Evolutionary conservation across 2,329 filamentous ascomycete species (phyloP).

Genomic region (Epicoccum nigrum): DNA sequence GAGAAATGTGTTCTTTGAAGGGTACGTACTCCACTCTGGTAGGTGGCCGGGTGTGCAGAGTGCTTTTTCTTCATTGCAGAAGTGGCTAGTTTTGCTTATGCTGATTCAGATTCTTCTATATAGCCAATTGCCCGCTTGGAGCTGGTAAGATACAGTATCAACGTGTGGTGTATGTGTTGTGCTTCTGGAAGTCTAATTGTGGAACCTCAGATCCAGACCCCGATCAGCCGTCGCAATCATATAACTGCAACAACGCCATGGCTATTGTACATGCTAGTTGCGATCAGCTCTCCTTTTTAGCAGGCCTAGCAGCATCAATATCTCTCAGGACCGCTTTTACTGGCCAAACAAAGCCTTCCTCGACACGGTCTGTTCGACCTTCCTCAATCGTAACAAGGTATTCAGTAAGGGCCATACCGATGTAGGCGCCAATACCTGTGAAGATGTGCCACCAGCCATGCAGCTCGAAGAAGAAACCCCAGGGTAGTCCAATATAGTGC

Average conservation of each 20-base stretch:
- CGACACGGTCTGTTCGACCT: conserved; percentile 30
- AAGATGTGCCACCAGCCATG: conserved; percentile 71
- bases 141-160: too few relatives aligned
- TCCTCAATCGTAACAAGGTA: conserved; percentile 44
- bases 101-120: too few relatives aligned
- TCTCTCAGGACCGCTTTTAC: conserved; percentile 40
- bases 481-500: conserved; percentile 58
- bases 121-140: too few relatives aligned
- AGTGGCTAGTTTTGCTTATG: too few relatives aligned
- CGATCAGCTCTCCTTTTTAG: conserved; percentile 5
- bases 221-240: neutral
- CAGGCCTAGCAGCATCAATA: conserved; percentile 24
- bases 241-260: too few relatives aligned
- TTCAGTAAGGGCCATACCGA: conserved; percentile 47
- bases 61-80: too few relatives aligned
- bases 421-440: conserved; percentile 61
- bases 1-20: too few relatives aligned
- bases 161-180: too few relatives aligned
- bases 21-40: too few relatives aligned
- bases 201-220: neutral
- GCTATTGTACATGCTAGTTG: neutral
- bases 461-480: conserved; percentile 62
- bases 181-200: too few relatives aligned
- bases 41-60: too few relatives aligned
- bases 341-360: conserved; percentile 48